phyloP scores from a whole-genome alignment of 176 grass and related monocot species.

The Triticum timopheevii region DNA sequence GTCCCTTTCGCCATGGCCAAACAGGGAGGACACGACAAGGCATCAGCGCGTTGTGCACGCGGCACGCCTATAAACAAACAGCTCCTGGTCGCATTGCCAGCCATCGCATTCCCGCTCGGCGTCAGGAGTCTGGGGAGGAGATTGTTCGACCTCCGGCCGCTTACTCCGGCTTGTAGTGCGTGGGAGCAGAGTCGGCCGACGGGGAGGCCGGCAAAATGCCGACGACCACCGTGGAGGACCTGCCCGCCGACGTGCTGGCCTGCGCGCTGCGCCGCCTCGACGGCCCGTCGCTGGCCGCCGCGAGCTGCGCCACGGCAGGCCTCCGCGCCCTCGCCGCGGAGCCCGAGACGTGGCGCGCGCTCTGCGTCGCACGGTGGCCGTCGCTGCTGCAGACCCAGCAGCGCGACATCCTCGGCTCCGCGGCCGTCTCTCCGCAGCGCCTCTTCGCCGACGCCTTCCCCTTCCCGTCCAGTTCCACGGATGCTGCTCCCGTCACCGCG shows the following conservation, averaged over 20 bases:
- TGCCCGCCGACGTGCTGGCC: background rate
- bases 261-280: background rate
- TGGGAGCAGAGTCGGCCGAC: background rate
- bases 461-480: slow-evolving; percentile 25
- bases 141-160: background rate
- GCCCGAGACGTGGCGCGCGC: slow-evolving; percentile 42
- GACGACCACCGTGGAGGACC: background rate
- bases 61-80: background rate
- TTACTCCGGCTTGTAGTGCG: too few relatives aligned
- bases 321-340: slow-evolving; percentile 43
- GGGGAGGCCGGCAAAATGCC: background rate
- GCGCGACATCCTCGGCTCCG: slow-evolving; percentile 29
- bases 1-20: background rate
- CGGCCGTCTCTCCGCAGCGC: slow-evolving; percentile 24
- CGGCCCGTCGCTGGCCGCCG: background rate
- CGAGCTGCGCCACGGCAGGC: slow-evolving; percentile 29
- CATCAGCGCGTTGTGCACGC: background rate
- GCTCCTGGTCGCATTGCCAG: background rate
- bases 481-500: background rate
- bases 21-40: background rate
- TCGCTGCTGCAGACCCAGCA: background rate
- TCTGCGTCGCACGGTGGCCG: background rate
- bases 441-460: slow-evolving; percentile 40
- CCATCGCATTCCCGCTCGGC: background rate
- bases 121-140: background rate